Base-by-base conservation (phyloP, 1,284 basidiomycete genomes). In the Ustilago curta region DNA sequence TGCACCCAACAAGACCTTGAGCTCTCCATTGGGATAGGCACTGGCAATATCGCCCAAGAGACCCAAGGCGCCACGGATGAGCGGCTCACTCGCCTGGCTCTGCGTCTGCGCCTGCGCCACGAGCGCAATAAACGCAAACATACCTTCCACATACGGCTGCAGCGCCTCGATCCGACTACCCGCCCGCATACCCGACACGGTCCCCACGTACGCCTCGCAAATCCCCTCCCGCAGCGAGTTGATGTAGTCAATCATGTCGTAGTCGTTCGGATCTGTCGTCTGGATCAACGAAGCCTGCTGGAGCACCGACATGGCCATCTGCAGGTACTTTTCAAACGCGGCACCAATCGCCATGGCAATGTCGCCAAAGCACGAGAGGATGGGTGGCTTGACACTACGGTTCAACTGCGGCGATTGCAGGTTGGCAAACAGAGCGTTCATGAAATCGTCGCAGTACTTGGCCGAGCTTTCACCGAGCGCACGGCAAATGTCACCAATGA, bases 341-440 rank as follows among this genome's bases (percentile, higher is more conserved):
- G 78, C 80, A 1, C 94, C 94, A 71, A 97, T 92, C 1, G 97
- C 95, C 23, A 99, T 88, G 8, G 95, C 96, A 75, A 99, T 92
- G 85, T 99, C 96, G 39, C 97, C 97, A 82, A 99, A 99, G 86
- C 93, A 95, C 16, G 93, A 91, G 68, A 99, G 87, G 78, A 98
- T 94, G 16, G 92, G 91, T 45, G 98, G 96, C 89, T 99, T 99
- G 83, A 98, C 97, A 76, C 92, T 93, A 59, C 96, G 90, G 84
- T 95, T 93, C 65, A 99, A 88, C 40, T 94, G 90, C 0, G 95
- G 91, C 78, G 92, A 95, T 86, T 94, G 93, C 57, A 99, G 88
- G 82, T 97, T 94, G 85, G 95, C 93, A 43, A 97, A 89, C 23
- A 99, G 88, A 8, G 93, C 92, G 16, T 90, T 91, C 91, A 99